Conservation (phyloP, 805 yeast species). For the Brettanomyces bruxellensis region DNA sequence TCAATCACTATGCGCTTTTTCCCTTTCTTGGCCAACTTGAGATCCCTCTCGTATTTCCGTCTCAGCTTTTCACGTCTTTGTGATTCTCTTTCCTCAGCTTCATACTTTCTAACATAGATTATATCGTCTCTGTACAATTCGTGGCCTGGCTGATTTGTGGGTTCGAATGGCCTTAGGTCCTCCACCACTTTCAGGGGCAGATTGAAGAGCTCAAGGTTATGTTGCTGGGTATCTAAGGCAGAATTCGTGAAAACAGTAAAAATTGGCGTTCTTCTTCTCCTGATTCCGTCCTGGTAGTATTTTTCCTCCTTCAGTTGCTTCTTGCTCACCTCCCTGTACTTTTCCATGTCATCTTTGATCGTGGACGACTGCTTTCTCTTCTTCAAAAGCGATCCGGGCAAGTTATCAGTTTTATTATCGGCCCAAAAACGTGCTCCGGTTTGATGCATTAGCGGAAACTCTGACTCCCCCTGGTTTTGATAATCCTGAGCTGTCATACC, state of each 20-base stretch:
- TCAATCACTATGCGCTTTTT: conserved; percentile 16
- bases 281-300: conserved; percentile 22
- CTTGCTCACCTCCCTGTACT: conserved; percentile 15
- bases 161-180: conserved; percentile 15
- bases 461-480: too few relatives aligned
- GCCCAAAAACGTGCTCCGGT: too few relatives aligned
- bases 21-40: conserved; percentile 19
- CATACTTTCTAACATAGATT: conserved; percentile 23
- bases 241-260: conserved; percentile 24
- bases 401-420: too few relatives aligned
- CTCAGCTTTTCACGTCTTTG: conserved; percentile 10
- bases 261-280: conserved; percentile 16
- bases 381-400: not conserved
- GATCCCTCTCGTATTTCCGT: conserved; percentile 9
- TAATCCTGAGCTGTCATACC: too few relatives aligned
- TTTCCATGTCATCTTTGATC: conserved; percentile 19
- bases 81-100: conserved; percentile 19
- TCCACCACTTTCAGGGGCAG: conserved; percentile 22
- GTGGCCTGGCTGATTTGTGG: conserved; percentile 20
- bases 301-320: conserved; percentile 10
- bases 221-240: conserved; percentile 26
- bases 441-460: too few relatives aligned
- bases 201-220: conserved; percentile 24
- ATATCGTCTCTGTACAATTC: conserved; percentile 25
- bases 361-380: conserved; percentile 13